Percentiles rank a stretch among this genome's conserved stretches.
Evolutionary conservation across 176 grass and related monocot genomes (phyloP).

Genomic region (Urochloa ruziziensis): DNA sequence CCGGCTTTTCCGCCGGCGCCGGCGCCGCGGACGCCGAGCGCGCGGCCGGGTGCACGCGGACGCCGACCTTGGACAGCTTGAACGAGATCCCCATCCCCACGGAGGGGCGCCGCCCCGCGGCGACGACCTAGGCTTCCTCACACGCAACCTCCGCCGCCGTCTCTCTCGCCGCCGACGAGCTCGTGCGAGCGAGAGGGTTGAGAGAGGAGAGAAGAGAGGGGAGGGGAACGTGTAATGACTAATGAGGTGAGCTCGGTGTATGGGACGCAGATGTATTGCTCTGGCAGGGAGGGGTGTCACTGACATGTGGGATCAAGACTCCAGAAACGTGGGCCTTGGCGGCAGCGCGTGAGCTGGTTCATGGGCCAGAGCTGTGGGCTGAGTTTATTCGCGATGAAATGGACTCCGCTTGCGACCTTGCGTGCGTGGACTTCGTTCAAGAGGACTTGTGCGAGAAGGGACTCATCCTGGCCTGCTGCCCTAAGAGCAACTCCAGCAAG

Average conservation of each 20-base stretch:
- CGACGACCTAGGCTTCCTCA: constrained; percentile 5
- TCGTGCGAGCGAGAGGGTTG: not conserved
- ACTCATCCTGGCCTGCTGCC: no score
- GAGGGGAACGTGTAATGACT: not conserved
- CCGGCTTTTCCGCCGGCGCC: constrained; percentile 18
- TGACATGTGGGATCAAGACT: not conserved
- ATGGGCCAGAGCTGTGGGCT: not conserved
- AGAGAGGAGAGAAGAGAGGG: not conserved
- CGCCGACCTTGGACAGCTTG: constrained; percentile 68
- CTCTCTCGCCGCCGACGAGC: constrained; percentile 17
- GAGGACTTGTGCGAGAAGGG: not conserved
- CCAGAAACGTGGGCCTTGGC: not conserved
- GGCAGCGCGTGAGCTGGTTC: not conserved
- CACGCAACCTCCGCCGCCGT: not conserved
- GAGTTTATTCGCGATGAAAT: not conserved
- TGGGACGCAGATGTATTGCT: not conserved
- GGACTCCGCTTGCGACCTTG: no score
- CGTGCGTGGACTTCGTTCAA: not conserved
- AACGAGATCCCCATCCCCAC: constrained; percentile 75
- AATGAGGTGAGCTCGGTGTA: constrained; percentile 18
- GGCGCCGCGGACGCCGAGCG: constrained; percentile 16
- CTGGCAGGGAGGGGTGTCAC: not conserved
- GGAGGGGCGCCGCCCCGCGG: not conserved
- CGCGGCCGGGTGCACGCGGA: constrained; percentile 48
- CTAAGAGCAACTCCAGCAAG: no score